Conservation (phyloP, 2,329 filamentous ascomycete genomes). For the Huntiella omanensis region DNA sequence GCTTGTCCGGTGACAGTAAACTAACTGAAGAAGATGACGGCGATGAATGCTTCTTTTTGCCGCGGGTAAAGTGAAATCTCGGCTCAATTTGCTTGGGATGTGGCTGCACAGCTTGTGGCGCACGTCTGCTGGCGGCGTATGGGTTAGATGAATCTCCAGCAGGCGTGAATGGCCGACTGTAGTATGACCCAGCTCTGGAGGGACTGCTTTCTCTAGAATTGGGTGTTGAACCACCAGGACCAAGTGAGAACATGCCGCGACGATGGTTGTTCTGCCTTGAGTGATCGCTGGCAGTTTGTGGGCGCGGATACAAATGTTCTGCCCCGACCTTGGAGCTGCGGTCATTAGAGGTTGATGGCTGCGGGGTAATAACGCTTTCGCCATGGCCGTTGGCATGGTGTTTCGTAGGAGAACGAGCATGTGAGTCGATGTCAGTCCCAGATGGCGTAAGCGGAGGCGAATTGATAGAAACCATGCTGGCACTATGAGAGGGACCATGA, state of each 20-base stretch:
- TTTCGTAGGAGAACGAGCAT: neutral
- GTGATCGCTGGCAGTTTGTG: slow-evolving; percentile 5
- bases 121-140: slow-evolving; percentile 65
- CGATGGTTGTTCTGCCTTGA: slow-evolving; percentile 23
- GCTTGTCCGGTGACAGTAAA: slow-evolving; percentile 30
- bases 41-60: slow-evolving; percentile 46
- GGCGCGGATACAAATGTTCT: slow-evolving; percentile 16
- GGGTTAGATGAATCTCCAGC: slow-evolving; percentile 67
- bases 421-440: slow-evolving; percentile 36
- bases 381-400: slow-evolving; percentile 11
- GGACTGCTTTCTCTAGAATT: slow-evolving; percentile 45
- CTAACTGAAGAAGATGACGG: slow-evolving; percentile 33
- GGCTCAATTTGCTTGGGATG: slow-evolving; percentile 43
- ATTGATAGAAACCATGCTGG: slow-evolving; percentile 50
- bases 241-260: slow-evolving; percentile 34
- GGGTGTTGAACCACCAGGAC: slow-evolving; percentile 31
- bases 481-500: neutral
- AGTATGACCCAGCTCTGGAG: slow-evolving; percentile 42
- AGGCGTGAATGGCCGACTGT: slow-evolving; percentile 60
- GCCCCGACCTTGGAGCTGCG: slow-evolving; percentile 25
- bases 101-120: slow-evolving; percentile 44
- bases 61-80: slow-evolving; percentile 62
- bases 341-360: slow-evolving; percentile 41
- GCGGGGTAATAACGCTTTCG: slow-evolving; percentile 43
- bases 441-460: slow-evolving; percentile 82